A percentile compares a stretch with the other conserved stretches of the same genome.
Evolutionary conservation across 176 grass and related monocot genomes (phyloP).

Genomic region (Oryza longistaminata): DNA sequence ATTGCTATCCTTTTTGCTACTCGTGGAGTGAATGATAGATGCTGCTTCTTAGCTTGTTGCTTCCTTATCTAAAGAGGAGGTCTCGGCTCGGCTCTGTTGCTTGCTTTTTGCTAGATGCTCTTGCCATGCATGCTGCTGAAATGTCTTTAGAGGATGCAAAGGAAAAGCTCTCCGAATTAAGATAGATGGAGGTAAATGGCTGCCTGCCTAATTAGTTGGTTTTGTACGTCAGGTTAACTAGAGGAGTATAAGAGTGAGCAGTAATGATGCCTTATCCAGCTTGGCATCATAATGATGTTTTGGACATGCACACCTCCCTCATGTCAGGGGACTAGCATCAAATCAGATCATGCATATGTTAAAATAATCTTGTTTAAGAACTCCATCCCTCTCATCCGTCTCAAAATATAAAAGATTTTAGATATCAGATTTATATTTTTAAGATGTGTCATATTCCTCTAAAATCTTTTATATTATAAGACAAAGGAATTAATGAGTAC

Average conservation of each 20-base stretch:
- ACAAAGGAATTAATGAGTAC: too few relatives aligned
- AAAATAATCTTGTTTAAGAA: not conserved
- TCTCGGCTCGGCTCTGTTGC: not conserved
- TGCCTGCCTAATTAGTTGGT: not conserved
- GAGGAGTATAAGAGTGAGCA: not conserved
- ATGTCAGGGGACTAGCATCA: not conserved
- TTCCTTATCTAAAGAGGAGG: not conserved
- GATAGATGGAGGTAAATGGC: not conserved
- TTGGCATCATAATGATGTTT: not conserved
- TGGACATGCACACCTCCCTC: not conserved
- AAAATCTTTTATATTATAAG: too few relatives aligned
- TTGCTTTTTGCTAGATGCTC: not conserved
- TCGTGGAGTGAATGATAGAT: not conserved
- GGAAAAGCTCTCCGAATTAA: too few relatives aligned
- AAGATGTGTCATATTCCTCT: too few relatives aligned
- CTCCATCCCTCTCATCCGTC: too few relatives aligned
- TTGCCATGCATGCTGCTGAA: not conserved
- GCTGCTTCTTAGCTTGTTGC: not conserved
- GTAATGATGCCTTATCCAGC: not conserved
- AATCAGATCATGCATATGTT: not conserved
- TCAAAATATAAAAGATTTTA: too few relatives aligned
- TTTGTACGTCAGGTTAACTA: not conserved
- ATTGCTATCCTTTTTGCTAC: conserved; percentile 10
- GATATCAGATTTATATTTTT: too few relatives aligned
- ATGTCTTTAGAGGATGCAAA: not conserved